Base-by-base conservation (phyloP, 192 early-diverging fungal species). In the Haplosporangium gracile region DNA sequence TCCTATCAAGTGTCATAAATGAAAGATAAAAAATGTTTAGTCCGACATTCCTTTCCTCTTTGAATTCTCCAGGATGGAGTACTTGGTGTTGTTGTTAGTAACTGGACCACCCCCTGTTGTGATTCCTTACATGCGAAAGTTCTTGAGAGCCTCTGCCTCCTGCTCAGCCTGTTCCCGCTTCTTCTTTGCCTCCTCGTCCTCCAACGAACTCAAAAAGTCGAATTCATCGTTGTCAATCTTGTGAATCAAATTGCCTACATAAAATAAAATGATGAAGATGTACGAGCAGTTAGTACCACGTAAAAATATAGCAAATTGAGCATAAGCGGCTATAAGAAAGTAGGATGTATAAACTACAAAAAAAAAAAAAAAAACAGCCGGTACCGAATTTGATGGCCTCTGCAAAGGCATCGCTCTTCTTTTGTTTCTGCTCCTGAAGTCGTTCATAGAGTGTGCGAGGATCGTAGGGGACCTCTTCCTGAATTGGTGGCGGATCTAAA, bases 401-500 rank as follows among this genome's bases (percentile, higher is more conserved):
- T 36, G 88, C 86, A 77, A 92, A 90, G 10, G 92, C 89, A 40
- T 95, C 95, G 43, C 90, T 89, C 70, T 95, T 95, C 45, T 89
- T 85, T 38, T 83, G 85, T 65, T 90, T 91, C 78, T 95, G 94
- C 77, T 95, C 95, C 77, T 95, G 93, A 22, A 95, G 83, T n/a
- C 92, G 92, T 80, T 95, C 95, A 74, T 91, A 95, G 22, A 95
- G 90, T 16, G 95, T 95, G 11, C 95, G 92, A 38, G 95, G 93
- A 72, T 95, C 95, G 77, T 95, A 95, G 1, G 88, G 82, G n/a
- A 77, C 88, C 40, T 87, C 79, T n/a, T 88, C 85, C 32, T 75
- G 32, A 16, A 87, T 83, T 82, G 68, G 94, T 63, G 84, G 84
- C 71, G 89, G 81, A 40, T 89, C 89, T 87, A 70, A 16, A 7